Base-by-base conservation (phyloP, 345 rosid species). In the Trapa bicornis region DNA sequence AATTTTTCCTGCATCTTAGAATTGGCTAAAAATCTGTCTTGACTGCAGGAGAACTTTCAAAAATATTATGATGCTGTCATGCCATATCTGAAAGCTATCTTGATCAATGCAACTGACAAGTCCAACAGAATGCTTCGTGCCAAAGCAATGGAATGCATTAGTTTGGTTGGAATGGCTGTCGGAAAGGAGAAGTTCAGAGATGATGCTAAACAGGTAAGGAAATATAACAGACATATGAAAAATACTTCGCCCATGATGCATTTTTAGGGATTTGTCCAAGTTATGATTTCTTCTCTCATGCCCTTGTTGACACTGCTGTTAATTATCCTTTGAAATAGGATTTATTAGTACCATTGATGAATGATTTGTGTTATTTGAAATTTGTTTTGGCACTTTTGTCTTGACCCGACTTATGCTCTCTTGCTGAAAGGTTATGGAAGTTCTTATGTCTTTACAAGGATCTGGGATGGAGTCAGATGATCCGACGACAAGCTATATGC, bases 91-190 rank as follows among this genome's bases (percentile, higher is more conserved):
- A 95, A 95, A 71, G 84, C 96, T 60, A 89, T 95, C 74, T 77
- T 95, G 87, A 86, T 95, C 69, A 87, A 86, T 75, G 96, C 99
- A 72, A 95, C 91, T 67, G 99, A 95, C 80, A 95, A 95, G 68
- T 85, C 99, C 61, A 95, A 87, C 69, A 83, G 99, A 35, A 89
- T 95, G 99, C 98, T 95, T 67, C 96, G 99, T 74, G 99, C 99
- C 56, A 95, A 95, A 72, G 90, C 99, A 64, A 95, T 95, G 99
- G 99, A 95, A 72, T 95, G 99, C 83, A 95, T 95, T 68, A 95
- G 99, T 82, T 82, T 95, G 70, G 99, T 95, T 75, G 99, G 99
- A 71, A 95, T 95, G 99, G 99, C 99, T 74, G 99, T 95, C 64
- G 99, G 99, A 70, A 95, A 95, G 78, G 96, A 95, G 65, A 95